phyloP scores from a whole-genome alignment of 208 protist species.

The Acanthamoeba lugdunensis region DNA sequence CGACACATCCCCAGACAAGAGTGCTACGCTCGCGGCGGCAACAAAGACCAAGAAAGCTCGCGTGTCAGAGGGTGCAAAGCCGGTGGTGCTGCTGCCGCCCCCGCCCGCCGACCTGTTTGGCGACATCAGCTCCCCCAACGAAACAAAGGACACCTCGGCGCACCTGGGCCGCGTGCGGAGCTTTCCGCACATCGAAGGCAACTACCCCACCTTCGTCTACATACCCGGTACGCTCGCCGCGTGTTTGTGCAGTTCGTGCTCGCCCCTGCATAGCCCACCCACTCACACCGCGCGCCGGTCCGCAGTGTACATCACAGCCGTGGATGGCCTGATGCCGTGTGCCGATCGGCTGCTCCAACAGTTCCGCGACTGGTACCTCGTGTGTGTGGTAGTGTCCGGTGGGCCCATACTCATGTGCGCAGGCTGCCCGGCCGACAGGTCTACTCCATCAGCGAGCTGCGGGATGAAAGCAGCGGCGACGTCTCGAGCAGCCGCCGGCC shows the following conservation, averaged over 20 bases:
- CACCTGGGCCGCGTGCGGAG: slow-evolving; percentile 2
- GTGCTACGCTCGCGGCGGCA: background rate
- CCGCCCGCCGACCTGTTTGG: slow-evolving; percentile 11
- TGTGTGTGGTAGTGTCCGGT: background rate
- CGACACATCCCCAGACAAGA: background rate
- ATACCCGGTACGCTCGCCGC: background rate
- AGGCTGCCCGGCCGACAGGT: background rate
- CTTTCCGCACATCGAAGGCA: slow-evolving; percentile 68
- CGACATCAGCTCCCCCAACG: background rate
- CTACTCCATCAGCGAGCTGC: background rate
- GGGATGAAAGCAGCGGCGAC: background rate
- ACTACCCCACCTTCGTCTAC: slow-evolving; percentile 72
- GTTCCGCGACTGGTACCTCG: slow-evolving; percentile 1
- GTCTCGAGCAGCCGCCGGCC: background rate
- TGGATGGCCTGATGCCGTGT: slow-evolving; percentile 20
- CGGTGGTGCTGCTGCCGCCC: background rate
- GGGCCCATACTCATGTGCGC: background rate
- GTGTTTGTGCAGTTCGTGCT: background rate
- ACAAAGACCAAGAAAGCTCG: background rate
- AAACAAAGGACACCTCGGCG: background rate
- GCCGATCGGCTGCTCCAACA: background rate
- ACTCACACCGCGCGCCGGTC: background rate
- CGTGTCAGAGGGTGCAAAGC: background rate
- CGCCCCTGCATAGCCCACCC: no score
- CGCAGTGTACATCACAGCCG: background rate